These are phyloP conservation scores for Vitis hybrid DNA, from an alignment of 177 flowering plant species.

Conservation along the genomic window DNA sequence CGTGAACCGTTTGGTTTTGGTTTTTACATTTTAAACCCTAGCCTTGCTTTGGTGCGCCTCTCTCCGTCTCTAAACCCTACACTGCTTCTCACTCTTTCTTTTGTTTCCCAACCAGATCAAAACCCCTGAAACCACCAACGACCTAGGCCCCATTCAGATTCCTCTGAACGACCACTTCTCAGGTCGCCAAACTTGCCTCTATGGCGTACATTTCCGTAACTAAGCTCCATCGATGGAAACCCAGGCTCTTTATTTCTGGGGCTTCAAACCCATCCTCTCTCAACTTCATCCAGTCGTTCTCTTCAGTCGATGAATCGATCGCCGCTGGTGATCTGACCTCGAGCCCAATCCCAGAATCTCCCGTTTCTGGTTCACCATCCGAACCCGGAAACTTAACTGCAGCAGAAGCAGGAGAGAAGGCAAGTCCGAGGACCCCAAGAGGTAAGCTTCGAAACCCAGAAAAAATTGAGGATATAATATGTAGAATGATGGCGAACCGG, in stretches of 20 bases:
- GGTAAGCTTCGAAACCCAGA: conserved; percentile 58
- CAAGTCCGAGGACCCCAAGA: conserved; percentile 25
- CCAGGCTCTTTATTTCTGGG: conserved; percentile 17
- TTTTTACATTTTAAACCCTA: too few species aligned
- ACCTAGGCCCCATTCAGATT: too few species aligned
- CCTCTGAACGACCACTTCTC: too few species aligned
- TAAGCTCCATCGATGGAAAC: conserved; percentile 21
- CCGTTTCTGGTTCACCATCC: background rate
- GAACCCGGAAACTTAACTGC: conserved; percentile 1
- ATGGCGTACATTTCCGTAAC: conserved; percentile 21
- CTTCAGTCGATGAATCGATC: conserved; percentile 23
- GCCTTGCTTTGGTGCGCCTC: too few species aligned
- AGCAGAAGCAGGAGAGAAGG: background rate
- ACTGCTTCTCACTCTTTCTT: too few species aligned
- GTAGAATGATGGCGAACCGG: conserved; percentile 84
- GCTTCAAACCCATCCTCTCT: conserved; percentile 21
- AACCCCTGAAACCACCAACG: too few species aligned
- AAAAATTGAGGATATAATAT: conserved; percentile 61
- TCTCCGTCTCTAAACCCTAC: too few species aligned
- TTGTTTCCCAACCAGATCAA: too few species aligned
- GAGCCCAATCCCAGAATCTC: conserved; percentile 11
- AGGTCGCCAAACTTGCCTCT: too few species aligned
- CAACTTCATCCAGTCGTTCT: conserved; percentile 26
- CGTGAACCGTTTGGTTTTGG: too few species aligned
- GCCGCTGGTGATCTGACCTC: background rate